phyloP scores from a whole-genome alignment of 202 grass and related monocot genomes.

The Hordeum pubiflorum region DNA sequence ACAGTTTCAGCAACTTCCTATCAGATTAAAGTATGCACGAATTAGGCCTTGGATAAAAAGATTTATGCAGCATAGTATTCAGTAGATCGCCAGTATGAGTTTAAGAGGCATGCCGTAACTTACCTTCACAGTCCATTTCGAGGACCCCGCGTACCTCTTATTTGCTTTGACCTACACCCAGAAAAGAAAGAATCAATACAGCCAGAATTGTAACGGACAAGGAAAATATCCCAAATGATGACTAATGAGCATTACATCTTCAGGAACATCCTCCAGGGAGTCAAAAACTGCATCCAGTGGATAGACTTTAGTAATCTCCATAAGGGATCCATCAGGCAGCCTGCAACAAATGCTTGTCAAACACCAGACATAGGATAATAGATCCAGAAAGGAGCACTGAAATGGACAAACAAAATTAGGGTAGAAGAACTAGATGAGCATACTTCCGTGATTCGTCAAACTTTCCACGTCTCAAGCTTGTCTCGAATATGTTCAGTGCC shows the following conservation, averaged over 20 bases:
- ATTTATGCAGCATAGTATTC: not conserved
- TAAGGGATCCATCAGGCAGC: constrained; percentile 85
- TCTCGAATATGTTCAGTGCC: constrained; percentile 97
- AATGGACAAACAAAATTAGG: not conserved
- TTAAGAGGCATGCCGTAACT: not conserved
- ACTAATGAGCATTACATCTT: constrained; percentile 58
- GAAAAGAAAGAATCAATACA: not conserved
- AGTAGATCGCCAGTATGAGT: constrained; percentile 2
- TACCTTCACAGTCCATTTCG: constrained; percentile 74
- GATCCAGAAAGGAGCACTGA: not conserved
- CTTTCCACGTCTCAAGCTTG: constrained; percentile 82
- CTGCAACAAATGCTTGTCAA: constrained; percentile 37
- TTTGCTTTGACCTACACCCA: constrained; percentile 52
- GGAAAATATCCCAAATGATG: constrained; percentile 2
- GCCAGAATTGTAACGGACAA: not conserved
- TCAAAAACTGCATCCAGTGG: constrained; percentile 90
- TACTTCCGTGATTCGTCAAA: constrained; percentile 94
- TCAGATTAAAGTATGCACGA: constrained; percentile 12
- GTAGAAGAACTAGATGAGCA: constrained; percentile 13
- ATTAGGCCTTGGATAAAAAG: not conserved
- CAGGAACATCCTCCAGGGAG: constrained; percentile 80
- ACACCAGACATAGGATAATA: not conserved
- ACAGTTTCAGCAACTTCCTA: constrained; percentile 89
- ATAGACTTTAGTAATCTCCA: constrained; percentile 90
- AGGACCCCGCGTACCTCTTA: constrained; percentile 56